Base-by-base conservation (phyloP, 1,139 yeast species). In the Pichia sp. region DNA sequence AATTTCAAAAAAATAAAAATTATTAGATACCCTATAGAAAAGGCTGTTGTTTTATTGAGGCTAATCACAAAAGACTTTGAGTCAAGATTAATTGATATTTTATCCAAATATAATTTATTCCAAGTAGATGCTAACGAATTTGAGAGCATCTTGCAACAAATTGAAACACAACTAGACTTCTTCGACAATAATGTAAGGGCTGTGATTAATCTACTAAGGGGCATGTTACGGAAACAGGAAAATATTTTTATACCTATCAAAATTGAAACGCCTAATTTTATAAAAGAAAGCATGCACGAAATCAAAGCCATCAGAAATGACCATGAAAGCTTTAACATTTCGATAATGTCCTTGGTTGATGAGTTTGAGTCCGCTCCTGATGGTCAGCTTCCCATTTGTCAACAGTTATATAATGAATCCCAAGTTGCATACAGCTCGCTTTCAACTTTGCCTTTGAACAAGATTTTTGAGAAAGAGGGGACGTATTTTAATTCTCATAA, bases 221-320 rank as follows among this genome's bases (percentile, higher is more conserved):
- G 90, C 61, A 70, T 87, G 11, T 74, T 87, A 41, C 75, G 97
- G 57, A 88, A 84, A 64, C 73, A 95, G 49, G 81, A 83, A 15
- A 95, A 88, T 56, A 84, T 83, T 59, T 87, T 87, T 65, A 78
- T 86, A 36, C 78, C 85, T 31, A 80, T 89, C 16, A 79, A 84
- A 59, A 75, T 89, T 15, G 73, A 75, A 40, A 78, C 82, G 19
- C 68, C 73, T 2, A 65, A 65, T 0, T 69, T 67, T 16, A 64
- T 87, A 8, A 76, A 75, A 58, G 79, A 77, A 2, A 71, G 83
- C 43, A 59, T 87, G 1, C 73, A 69, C 1, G 73, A 75, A 41
- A 64, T 87, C 2, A 67, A 66, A 8, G 63, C 68, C 0, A 79
- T 89, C 59, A 74, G 92, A 59, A 58, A 64, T 0, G 74, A 77